These are phyloP conservation scores for Mortierella sp. DNA, from an alignment of 371 early-diverging fungal species.

Conservation along the genomic window DNA sequence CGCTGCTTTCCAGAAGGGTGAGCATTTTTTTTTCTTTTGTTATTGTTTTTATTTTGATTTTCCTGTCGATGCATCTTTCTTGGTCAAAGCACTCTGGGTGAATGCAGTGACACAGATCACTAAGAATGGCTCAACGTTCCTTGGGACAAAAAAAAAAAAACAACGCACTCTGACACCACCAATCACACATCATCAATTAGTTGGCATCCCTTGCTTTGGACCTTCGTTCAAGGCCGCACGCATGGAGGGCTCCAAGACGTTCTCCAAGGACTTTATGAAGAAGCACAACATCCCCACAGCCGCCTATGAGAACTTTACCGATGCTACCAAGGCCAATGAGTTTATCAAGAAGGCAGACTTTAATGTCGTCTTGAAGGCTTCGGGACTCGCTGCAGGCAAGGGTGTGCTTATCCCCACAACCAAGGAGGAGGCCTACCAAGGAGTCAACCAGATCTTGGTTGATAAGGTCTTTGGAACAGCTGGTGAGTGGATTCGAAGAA, in stretches of 20 bases:
- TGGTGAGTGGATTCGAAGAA: constrained; percentile 57
- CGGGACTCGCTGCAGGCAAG: constrained; percentile 97
- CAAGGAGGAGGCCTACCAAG: constrained; percentile 88
- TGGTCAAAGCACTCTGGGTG: not conserved
- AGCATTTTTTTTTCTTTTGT: constrained; percentile 7
- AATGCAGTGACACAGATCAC: not conserved
- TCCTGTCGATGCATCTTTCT: too few relatives aligned
- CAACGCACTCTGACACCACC: not conserved
- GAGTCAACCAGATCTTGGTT: constrained; percentile 88
- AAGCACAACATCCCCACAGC: constrained; percentile 96
- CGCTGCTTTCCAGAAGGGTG: constrained; percentile 84
- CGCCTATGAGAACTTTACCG: constrained; percentile 90
- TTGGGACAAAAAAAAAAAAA: constrained; percentile 6
- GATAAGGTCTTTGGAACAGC: constrained; percentile 90
- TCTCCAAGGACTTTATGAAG: constrained; percentile 97
- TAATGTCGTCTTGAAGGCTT: constrained; percentile 74
- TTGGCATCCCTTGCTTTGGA: constrained; percentile 95
- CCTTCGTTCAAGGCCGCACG: constrained; percentile 91
- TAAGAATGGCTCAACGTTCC: not conserved
- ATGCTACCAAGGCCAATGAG: constrained; percentile 80
- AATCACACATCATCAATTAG: constrained; percentile 62
- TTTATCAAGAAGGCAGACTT: constrained; percentile 81
- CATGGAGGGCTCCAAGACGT: constrained; percentile 98
- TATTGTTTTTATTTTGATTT: not conserved
- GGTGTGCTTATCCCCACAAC: constrained; percentile 93